Base-by-base conservation (phyloP, 192 early-diverging fungal species). In the Rhizophagus clarus region DNA sequence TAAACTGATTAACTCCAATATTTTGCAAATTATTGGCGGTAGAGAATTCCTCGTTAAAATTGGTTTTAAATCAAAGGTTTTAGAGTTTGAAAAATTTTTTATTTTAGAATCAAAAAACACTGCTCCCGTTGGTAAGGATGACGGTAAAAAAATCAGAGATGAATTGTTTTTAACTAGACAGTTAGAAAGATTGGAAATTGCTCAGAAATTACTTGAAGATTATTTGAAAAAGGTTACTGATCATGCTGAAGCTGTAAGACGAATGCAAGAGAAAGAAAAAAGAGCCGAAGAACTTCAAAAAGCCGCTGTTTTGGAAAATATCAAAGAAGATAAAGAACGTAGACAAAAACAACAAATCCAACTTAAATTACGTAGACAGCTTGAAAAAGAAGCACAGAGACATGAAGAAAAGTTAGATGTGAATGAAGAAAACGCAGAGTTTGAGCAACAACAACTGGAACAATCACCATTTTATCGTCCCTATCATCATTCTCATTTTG, bases 151-250 rank as follows among this genome's bases (percentile, higher is more conserved):
- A 22, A 56, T 56, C 17, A 56, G 17, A 7, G 51, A 56, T 56
- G 51, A 56, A 20, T 56, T 56, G 6, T 56, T 56, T 22, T 22
- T 56, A 32, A 34, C 31, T 22, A 34, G 32, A 69, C 28, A 69
- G 40, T 0, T 69, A 15, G 67, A 69, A 69, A 31, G 20, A 37
- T 40, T 69, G 32, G 32, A 69, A 69, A 69, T 69, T 69, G 67
- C 67, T 69, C 67, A 34, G 1, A 4, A 69, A 34, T 69, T 69
- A 22, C 32, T 69, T 34, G 17, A 69, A n/a, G 67, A 69, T 34
- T 69, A 34, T 69, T 69, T 69, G 34, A n/a, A n/a, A n/a, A 69
- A 69, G n/a, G 28, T 34, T 34, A 31, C 28, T 14, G 67, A 69
- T 24, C 28, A 22, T 20, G 32, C 31, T 34, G 67, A 69, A 34